Base-by-base conservation (phyloP, 2,329 filamentous ascomycete species). In the Remersonia thermophila region DNA sequence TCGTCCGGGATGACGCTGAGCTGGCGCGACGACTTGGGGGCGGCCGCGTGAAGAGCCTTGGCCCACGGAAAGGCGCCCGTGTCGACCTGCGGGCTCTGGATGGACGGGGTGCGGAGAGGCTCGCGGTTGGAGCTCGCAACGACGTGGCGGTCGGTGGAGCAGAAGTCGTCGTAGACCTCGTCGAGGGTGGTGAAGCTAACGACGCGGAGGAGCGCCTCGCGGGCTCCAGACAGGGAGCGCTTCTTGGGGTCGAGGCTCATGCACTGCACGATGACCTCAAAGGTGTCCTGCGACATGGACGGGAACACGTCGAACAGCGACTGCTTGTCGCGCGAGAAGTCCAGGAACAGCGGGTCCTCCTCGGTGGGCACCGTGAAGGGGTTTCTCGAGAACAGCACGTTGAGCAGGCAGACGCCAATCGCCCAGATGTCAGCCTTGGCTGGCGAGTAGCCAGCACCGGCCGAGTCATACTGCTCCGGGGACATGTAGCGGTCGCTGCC, bases 401-500 rank as follows among this genome's bases (percentile, higher is more conserved):
- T 98, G 54, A 98, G 72, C 46, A 98, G 67, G 59, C 91, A 95
- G 60, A 98, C 89, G 45, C 91, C 91, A 54, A 98, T 83, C 39
- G 91, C 86, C 91, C 91, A 98, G 50, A 95, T 78, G 57, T 98
- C 91, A 35, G 91, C 91, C 62, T 91, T 77, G 31, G 84, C 83
- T 32, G 91, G 87, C 38, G 85, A 89, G 63, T 98, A 98, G 41
- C 91, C 91, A 44, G 73, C 76, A 44, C 79, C 80, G 48, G 79
- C 76, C 36, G 87, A 86, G 57, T 96, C 89, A 52, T 91, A 96
- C 60, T 98, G 91, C 62, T 98, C 91, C 4, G 91, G 91, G 38
- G 91, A 87, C 91, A 98, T 98, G 65, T 98, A 98, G 38, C 91
- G 85, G 56, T 98, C 91, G 56, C 91, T 96, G 47, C 91, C 91